Conservation (phyloP, 768 basidiomycete species). For the Mycena belliarum region DNA sequence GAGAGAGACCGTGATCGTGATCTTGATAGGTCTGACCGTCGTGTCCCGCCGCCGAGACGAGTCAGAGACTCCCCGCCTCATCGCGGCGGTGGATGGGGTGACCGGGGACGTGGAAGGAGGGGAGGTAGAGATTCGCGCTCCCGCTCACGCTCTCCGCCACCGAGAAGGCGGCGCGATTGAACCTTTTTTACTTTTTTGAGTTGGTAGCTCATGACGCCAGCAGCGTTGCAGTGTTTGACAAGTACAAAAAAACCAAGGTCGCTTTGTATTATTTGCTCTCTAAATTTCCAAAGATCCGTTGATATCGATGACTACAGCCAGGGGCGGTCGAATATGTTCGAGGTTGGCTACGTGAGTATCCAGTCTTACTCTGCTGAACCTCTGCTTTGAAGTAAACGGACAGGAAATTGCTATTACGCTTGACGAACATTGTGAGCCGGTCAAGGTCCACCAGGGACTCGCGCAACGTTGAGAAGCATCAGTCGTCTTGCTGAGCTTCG, state of each 20-base stretch:
- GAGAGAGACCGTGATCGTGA: conserved; percentile 33
- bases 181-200: neutral
- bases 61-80: conserved; percentile 17
- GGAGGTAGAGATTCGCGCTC: conserved; percentile 12
- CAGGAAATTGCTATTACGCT: too few relatives aligned
- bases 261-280: neutral
- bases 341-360: too few relatives aligned
- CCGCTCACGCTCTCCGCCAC: conserved; percentile 15
- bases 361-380: too few relatives aligned
- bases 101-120: conserved; percentile 15
- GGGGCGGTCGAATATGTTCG: too few relatives aligned
- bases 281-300: neutral
- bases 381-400: too few relatives aligned
- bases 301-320: too few relatives aligned
- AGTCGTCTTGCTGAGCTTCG: too few relatives aligned
- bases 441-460: too few relatives aligned
- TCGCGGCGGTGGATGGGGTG: conserved; percentile 18
- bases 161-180: conserved; percentile 16
- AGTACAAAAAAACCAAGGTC: neutral
- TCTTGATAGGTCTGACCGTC: conserved; percentile 14
- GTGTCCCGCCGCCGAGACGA: conserved; percentile 17
- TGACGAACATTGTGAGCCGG: too few relatives aligned
- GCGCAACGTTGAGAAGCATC: too few relatives aligned
- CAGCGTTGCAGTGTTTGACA: neutral
- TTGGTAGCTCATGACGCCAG: neutral